Evolutionary conservation across 1,284 basidiomycete genomes (phyloP), one percentile per base, ranked within the genome.

Genomic region (Naganishia sp.): DNA sequence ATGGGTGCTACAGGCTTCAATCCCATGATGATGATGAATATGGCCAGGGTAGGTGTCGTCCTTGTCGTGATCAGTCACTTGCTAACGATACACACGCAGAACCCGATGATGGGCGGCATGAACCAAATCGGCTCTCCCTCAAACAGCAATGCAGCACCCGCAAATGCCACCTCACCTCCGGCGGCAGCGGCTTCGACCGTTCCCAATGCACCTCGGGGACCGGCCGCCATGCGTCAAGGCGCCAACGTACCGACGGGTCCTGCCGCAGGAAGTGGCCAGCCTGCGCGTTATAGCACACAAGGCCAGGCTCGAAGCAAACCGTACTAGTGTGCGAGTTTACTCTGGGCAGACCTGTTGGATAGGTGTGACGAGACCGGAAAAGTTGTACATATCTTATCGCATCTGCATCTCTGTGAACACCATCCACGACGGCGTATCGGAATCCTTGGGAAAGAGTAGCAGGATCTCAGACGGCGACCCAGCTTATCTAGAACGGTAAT

Each of bases 241-340:
- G 81, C 80, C 18, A 78, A 82, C 71, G 76, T 77, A 16, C 79
- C 81, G 39, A 82, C 81, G 7, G 84, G 81, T 2, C 83, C 84
- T 59, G 81, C 81, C 23, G 79, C 80, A 2, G 83, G 84, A 52
- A 85, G 57, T 13, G 71, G 36, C 31, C 67, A 57, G 63, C 90
- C 90, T 0, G 89, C 91, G 77, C 82, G 90, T 55, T 78, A 80
- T 66, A 77, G 77, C 23, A 80, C 78, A 9, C 78, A 78, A 65
- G 78, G 78, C 10, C 67, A 67, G 15, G 75, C 77, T 48, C 72
- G 78, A 55, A 70, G 77, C 28, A 76, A 73, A 71, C 79, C 79
- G 18, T 80, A 80, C 66, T 80, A 68, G 65, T 21, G 21, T 23
- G 21, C 21, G 6, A 25, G 3, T 49, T 13, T 7, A 7, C 36